Base-by-base conservation (phyloP, 2,329 filamentous ascomycete species). In the Aspergillus ruber region DNA sequence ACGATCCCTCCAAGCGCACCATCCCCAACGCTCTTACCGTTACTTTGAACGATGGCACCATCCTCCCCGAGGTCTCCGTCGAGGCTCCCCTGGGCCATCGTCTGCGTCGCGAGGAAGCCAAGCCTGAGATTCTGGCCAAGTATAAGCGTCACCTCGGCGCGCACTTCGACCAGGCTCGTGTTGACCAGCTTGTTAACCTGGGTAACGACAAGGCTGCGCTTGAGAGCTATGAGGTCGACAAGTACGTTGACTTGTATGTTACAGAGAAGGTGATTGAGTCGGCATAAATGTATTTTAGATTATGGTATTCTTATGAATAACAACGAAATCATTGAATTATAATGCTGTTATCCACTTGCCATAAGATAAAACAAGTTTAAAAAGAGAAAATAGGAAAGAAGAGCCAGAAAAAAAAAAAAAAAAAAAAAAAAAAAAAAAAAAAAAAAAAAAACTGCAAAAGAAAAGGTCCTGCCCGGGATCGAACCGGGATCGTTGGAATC, bases 1-100 rank as follows among this genome's bases (percentile, higher is more conserved):
- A 98, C 69, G 81, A 97, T 76, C 89, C 93, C 25, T 76, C 80
- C 58, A 88, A 94, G 76, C 88, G 93, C 62, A 96, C 90, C 71
- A 98, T 98, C 73, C 89, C 90, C 70, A 98, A 98, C 75, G 93
- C 90, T 7, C 79, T 98, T 56, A 96, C 90, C 25, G 90, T 98
- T 50, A 91, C 86, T 63, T 80, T 98, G 59, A 93, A 95, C 70
- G 91, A 97, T 67, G 93, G 93, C 62, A 95, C 90, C 42, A 79
- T 93, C 8, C 78, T 97, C 32, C 85, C 91, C 18, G 93, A 98
- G 75, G 83, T 94, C 50, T 86, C 87, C 43, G 87, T 98, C 46
- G 90, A 96, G 77, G 91, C 93, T 49, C 93, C 93, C 48, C 82
- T 98, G 36, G 93, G 93, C 61, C 93, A 98, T 78, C 85, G 86